Evolutionary conservation across 2,329 filamentous ascomycete genomes (phyloP).

Genomic region (Ambrosiella cleistominuta): DNA sequence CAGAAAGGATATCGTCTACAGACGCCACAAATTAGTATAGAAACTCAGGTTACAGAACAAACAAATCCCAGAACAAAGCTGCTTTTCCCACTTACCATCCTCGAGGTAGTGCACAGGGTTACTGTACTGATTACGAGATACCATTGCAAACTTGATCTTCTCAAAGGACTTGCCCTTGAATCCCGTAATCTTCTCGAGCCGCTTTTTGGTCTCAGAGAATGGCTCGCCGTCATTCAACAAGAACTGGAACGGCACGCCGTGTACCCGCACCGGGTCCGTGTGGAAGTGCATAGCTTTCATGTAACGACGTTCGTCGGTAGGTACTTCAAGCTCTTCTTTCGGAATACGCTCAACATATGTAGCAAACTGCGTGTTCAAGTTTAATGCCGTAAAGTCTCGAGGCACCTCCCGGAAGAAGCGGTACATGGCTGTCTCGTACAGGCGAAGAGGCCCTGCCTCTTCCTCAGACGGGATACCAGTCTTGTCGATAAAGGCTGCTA

Average conservation of each 20-base stretch:
- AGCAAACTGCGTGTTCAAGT: slow-evolving; percentile 69
- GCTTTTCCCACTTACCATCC: slow-evolving; percentile 48
- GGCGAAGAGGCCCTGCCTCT: slow-evolving; percentile 50
- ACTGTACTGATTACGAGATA: slow-evolving; percentile 54
- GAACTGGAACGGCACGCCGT: slow-evolving; percentile 86
- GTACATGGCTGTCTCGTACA: slow-evolving; percentile 68
- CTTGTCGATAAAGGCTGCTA: slow-evolving; percentile 63
- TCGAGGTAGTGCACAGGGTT: slow-evolving; percentile 60
- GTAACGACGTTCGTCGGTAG: slow-evolving; percentile 32
- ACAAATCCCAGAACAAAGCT: background rate
- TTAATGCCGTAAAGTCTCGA: slow-evolving; percentile 54
- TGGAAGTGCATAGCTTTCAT: slow-evolving; percentile 87
- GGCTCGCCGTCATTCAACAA: slow-evolving; percentile 60
- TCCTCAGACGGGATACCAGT: slow-evolving; percentile 58
- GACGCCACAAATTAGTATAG: background rate
- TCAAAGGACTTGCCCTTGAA: slow-evolving; percentile 97
- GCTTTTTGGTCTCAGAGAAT: slow-evolving; percentile 83
- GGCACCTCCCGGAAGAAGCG: slow-evolving; percentile 69
- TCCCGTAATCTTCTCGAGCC: slow-evolving; percentile 79
- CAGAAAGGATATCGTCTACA: slow-evolving; percentile 40
- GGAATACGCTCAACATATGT: slow-evolving; percentile 70
- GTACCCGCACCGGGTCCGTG: slow-evolving; percentile 64
- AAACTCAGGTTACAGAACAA: background rate
- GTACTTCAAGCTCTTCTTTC: slow-evolving; percentile 45
- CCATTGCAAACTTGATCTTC: slow-evolving; percentile 88